Percentiles rank a stretch among this genome's conserved stretches.
These are phyloP conservation scores for Candida succiphila DNA, from an alignment of 805 yeast species.

Conservation along the genomic window DNA sequence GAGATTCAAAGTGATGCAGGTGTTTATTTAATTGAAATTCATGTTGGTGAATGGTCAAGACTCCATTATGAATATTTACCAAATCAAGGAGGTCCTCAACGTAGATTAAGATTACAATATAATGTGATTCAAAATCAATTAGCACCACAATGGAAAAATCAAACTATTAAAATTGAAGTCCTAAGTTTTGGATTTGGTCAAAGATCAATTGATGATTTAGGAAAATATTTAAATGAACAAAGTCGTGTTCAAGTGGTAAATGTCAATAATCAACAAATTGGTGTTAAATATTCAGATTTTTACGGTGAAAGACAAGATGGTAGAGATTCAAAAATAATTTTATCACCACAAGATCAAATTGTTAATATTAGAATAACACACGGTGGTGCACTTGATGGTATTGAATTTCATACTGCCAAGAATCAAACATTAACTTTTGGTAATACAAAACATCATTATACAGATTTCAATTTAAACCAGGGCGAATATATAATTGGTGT, in stretches of 20 bases:
- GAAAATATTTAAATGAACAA: conserved; percentile 17
- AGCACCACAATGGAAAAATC: conserved; percentile 21
- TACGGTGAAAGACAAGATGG: conserved; percentile 4
- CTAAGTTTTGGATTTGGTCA: conserved; percentile 56
- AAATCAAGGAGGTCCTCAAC: conserved; percentile 50
- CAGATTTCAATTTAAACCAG: conserved; percentile 43
- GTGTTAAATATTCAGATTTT: background rate
- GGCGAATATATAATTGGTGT: conserved; percentile 58
- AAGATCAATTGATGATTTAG: conserved; percentile 39
- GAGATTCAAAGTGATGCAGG: conserved; percentile 52
- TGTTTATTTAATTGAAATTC: conserved; percentile 64
- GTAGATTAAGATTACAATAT: conserved; percentile 37
- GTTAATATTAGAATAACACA: conserved; percentile 54
- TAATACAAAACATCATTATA: conserved; percentile 36
- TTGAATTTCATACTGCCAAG: conserved; percentile 37
- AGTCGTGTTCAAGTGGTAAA: background rate
- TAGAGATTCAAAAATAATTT: conserved; percentile 4
- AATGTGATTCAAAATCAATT: conserved; percentile 31
- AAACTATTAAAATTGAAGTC: conserved; percentile 40
- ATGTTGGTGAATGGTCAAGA: conserved; percentile 49
- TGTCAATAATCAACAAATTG: background rate
- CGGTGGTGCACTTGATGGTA: conserved; percentile 78
- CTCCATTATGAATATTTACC: conserved; percentile 57
- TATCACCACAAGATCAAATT: conserved; percentile 17
- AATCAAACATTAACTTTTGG: conserved; percentile 31